phyloP scores from a whole-genome alignment of 345 rosid species.

The Garcia nutans region DNA sequence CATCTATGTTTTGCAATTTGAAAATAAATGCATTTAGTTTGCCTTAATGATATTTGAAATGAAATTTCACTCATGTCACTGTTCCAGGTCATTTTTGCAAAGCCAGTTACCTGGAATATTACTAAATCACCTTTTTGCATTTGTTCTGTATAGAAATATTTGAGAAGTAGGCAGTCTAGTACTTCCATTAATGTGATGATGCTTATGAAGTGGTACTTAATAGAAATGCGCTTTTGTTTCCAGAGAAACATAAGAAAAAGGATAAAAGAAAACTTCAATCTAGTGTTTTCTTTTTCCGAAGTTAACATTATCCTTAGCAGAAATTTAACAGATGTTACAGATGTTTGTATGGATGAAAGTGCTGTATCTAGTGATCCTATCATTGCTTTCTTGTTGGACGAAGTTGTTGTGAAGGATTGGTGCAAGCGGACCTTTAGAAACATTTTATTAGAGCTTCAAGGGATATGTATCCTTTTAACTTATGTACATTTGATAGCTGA shows the following conservation, averaged over 20 bases:
- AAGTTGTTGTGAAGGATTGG: slow-evolving; percentile 98
- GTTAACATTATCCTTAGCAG: slow-evolving; percentile 45
- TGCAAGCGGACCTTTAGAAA: slow-evolving; percentile 74
- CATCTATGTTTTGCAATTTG: neutral
- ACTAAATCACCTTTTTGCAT: neutral
- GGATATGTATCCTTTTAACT: slow-evolving; percentile 75
- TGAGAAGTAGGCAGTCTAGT: neutral
- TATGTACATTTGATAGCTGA: slow-evolving; percentile 18
- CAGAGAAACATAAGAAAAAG: neutral
- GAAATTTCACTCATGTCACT: neutral
- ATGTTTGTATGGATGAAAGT: slow-evolving; percentile 96
- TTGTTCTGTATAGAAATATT: slow-evolving; percentile 6
- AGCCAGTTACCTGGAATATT: neutral
- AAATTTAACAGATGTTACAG: slow-evolving; percentile 71
- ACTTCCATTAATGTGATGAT: neutral
- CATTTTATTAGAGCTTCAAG: slow-evolving; percentile 55
- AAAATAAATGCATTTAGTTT: neutral
- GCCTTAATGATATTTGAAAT: neutral
- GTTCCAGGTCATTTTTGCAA: neutral
- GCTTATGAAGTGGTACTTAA: neutral
- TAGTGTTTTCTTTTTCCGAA: slow-evolving; percentile 11
- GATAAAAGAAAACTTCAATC: neutral
- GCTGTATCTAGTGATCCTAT: slow-evolving; percentile 98
- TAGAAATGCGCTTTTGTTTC: slow-evolving; percentile 1
- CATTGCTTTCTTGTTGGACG: slow-evolving; percentile 95